Conservation (phyloP, 1,284 basidiomycete genomes). For the Ganoderma lingzhi region DNA sequence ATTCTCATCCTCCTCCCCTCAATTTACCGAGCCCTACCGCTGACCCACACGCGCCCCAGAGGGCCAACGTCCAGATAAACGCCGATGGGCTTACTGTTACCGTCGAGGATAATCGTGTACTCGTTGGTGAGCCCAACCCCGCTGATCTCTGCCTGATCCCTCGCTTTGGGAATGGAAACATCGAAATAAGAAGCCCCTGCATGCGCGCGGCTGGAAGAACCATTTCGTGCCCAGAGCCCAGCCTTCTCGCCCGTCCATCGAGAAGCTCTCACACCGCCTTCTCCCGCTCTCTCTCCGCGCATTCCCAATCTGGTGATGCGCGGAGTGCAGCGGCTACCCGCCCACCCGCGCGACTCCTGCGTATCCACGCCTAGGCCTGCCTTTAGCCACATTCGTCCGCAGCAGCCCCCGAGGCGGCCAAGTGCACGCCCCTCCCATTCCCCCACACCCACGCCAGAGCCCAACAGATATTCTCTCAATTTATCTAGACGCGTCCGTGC, state of each 20-base stretch:
- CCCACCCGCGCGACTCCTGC: not conserved
- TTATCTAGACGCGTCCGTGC: slow-evolving; percentile 3
- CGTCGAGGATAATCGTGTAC: slow-evolving; percentile 86
- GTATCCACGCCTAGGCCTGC: slow-evolving; percentile 1
- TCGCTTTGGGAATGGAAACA: slow-evolving; percentile 2
- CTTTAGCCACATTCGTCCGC: slow-evolving; percentile 19
- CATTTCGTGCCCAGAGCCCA: slow-evolving; percentile 12
- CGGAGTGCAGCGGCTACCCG: slow-evolving; percentile 1
- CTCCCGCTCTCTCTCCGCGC: slow-evolving; percentile 19
- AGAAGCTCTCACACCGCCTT: not conserved
- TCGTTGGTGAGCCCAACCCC: slow-evolving; percentile 64
- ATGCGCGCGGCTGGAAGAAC: slow-evolving; percentile 3
- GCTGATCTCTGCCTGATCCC: slow-evolving; percentile 11
- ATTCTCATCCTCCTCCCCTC: slow-evolving; percentile 27
- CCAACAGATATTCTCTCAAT: not conserved
- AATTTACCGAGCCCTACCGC: slow-evolving; percentile 17
- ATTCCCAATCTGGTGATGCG: slow-evolving; percentile 13
- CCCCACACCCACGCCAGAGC: not conserved
- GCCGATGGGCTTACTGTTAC: slow-evolving; percentile 79
- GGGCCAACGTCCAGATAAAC: slow-evolving; percentile 80
- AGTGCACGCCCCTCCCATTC: not conserved
- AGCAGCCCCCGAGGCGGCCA: slow-evolving; percentile 6
- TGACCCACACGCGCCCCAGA: slow-evolving; percentile 51
- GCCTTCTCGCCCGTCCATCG: slow-evolving; percentile 19
- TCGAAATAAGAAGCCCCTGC: not conserved